Evolutionary conservation across 768 basidiomycete species (phyloP).

Genomic region (Trametes villosa): DNA sequence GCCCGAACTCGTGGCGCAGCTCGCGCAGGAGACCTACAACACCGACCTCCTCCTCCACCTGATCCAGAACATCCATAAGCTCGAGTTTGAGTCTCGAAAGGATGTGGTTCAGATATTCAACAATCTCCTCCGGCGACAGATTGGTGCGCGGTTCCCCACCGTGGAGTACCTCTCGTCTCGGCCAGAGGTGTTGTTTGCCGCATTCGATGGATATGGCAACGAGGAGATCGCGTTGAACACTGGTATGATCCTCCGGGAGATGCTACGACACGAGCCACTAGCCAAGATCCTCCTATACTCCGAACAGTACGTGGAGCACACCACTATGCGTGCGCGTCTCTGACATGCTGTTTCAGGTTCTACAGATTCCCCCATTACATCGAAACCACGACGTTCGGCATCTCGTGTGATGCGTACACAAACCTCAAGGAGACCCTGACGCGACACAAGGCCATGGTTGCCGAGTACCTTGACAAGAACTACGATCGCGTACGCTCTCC

Average conservation of each 20-base stretch:
- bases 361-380: conserved; percentile 97
- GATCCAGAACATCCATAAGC: conserved; percentile 78
- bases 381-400: conserved; percentile 96
- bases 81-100: conserved; percentile 94
- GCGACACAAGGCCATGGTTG: conserved; percentile 97
- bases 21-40: conserved; percentile 94
- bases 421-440: conserved; percentile 98
- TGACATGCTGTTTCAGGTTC: conserved; percentile 64
- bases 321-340: neutral
- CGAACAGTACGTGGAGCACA: conserved; percentile 72
- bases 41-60: conserved; percentile 84
- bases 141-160: conserved; percentile 93
- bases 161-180: conserved; percentile 89
- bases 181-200: conserved; percentile 78
- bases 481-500: conserved; percentile 80
- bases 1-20: conserved; percentile 90
- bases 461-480: conserved; percentile 94
- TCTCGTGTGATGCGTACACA: conserved; percentile 96
- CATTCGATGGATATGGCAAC: conserved; percentile 91
- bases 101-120: conserved; percentile 89
- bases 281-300: conserved; percentile 90
- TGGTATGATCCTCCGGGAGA: conserved; percentile 97
- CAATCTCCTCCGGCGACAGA: conserved; percentile 86
- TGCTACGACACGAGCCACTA: conserved; percentile 91
- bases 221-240: conserved; percentile 97